Base-by-base conservation (phyloP, 345 rosid genomes). In the Physaria fendleri region DNA sequence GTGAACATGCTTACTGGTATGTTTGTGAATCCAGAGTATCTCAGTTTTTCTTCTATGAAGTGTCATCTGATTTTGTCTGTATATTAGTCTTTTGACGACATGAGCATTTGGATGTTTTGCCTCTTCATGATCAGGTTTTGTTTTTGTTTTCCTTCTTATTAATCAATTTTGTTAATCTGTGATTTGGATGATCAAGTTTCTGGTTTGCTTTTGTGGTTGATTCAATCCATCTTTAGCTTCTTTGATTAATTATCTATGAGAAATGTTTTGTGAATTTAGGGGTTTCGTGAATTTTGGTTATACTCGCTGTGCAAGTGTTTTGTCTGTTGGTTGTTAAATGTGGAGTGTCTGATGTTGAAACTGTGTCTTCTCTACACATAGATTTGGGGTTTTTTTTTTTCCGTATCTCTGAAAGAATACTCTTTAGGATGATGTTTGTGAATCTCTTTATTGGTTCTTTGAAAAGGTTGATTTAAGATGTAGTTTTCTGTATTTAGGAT, bases 1-100 rank as follows among this genome's bases (percentile, higher is more conserved):
- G 99, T 78, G 97, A 93, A 64, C 97, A 93, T 56, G 82, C 96
- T 17, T 93, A 93, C 83, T 93, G 99, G 99, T 87, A 79, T 52
- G 93, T 78, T 57, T 47, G 18, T 28, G 34, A 4, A 27, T 54
- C 21, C 46, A 13, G 23, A 5, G n/a, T 34, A 7, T 44, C 8
- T 14, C 30, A n/a, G 30, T 28, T 41, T 3, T 35, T 20, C 7
- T 8, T 55, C 3, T 14, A 11, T 54, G 44, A 8, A 44, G 13
- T n/a, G 13, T 59, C 24, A 35, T 47, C 32, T 60, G 9, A 20
- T 20, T 44, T 64, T 64, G 10, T 35, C 4, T 2, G 4, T 17
- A 15, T 22, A 11, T 5, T 20, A 34, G 15, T 20, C 4, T 22
- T 44, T 43, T 38, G 48, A 53, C 25, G 39, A 54, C 41, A 76